Evolutionary conservation across 345 rosid species (phyloP), one percentile per base, ranked within the genome.

Genomic region (Salix purpurea): DNA sequence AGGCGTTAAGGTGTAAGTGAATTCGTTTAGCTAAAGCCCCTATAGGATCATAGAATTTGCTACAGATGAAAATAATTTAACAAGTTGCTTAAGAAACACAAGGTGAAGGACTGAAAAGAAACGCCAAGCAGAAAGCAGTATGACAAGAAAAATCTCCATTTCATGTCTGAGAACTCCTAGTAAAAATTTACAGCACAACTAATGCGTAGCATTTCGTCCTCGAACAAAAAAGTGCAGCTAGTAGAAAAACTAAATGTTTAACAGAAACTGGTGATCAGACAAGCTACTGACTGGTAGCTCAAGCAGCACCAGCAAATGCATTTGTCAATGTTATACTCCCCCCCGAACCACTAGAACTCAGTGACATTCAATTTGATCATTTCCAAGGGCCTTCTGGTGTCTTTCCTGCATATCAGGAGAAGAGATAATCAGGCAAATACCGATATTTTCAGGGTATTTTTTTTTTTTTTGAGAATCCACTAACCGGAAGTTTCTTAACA

Each of bases 401-500:
- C 60, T 74, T 56, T 67, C 75, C 74, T 3, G 67, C 48, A 69
- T 18, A 28, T 40, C 50, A 44, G 50, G 50, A 44, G 30, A 70
- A 19, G 2, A 30, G 39, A 48, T 13, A 50, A 26, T 66, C 36
- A 36, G 70, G 36, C 36, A 36, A 19, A 13, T 37, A 66, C 14
- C 4, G 2, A 36, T 42, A 54, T 19, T 56, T 24, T 9, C 7
- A 37, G 37, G 52, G 50, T 4, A 34, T 5, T 34, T 34, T 34
- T 34, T 32, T 30, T 32, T 32, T 34, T 40, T 21, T 61, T 34
- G 69, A 24, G 18, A 37, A 52, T 64, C 50, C 26, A 67, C 58
- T 44, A 60, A 84, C 85, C 84, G 80, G 69, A 65, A 68, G 67
- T 28, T 65, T 76, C 79, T 75, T 72, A 7, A 65, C 69, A 7